A percentile compares a stretch with the other conserved stretches of the same genome.
These are phyloP conservation scores for Nothophaeocryptopus gaeumannii DNA, from an alignment of 2,329 filamentous ascomycete genomes.

Conservation along the genomic window DNA sequence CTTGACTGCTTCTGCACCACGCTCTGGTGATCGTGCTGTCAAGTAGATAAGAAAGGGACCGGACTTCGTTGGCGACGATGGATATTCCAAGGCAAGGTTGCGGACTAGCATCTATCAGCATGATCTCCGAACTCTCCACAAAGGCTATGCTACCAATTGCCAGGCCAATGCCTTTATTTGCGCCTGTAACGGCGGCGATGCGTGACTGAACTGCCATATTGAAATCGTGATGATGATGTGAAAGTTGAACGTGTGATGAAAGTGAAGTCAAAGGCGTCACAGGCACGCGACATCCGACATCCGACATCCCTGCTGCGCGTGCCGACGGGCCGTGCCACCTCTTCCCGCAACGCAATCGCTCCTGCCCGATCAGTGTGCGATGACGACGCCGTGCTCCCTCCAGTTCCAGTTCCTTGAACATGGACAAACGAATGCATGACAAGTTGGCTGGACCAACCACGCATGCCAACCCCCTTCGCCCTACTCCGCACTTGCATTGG, in stretches of 20 bases:
- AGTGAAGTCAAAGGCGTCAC: not conserved
- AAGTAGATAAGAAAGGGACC: conserved; percentile 54
- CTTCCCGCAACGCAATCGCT: not conserved
- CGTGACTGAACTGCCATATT: conserved; percentile 33
- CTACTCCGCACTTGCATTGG: conserved; percentile 4
- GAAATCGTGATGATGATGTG: not conserved
- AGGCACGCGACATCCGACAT: conserved; percentile 5
- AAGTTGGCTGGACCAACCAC: conserved; percentile 14
- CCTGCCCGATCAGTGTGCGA: conserved; percentile 2
- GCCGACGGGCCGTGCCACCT: not conserved
- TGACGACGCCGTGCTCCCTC: conserved; percentile 4
- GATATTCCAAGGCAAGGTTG: conserved; percentile 54
- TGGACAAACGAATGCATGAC: conserved; percentile 3
- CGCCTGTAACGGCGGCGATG: conserved; percentile 55
- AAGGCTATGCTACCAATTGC: conserved; percentile 45
- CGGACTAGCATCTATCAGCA: conserved; percentile 40
- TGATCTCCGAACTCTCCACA: not conserved
- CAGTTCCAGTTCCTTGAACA: conserved; percentile 8
- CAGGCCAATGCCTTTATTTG: conserved; percentile 54
- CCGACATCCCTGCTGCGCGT: no score
- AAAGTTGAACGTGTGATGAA: not conserved
- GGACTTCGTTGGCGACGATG: conserved; percentile 48
- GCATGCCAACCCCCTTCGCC: not conserved
- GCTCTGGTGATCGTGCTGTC: conserved; percentile 49
- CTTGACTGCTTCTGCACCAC: conserved; percentile 49